These are phyloP conservation scores for Rhodotorula sp. DNA, from an alignment of 1,284 basidiomycete genomes.

Conservation along the genomic window DNA sequence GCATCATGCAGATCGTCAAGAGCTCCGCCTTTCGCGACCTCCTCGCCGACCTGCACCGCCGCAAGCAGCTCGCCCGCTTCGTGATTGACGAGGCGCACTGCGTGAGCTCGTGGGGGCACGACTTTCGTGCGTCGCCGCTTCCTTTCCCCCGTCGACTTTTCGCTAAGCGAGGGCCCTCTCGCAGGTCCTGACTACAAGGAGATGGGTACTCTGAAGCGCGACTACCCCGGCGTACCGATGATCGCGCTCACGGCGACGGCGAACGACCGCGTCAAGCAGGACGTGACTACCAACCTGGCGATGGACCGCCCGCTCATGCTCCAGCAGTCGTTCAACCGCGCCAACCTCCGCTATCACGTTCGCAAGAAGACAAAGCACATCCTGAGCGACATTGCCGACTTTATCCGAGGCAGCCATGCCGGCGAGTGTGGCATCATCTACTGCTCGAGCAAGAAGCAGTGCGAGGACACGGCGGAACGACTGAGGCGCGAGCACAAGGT, in stretches of 20 bases:
- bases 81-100: conserved; percentile 97
- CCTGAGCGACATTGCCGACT: conserved; percentile 68
- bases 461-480: conserved; percentile 74
- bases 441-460: conserved; percentile 68
- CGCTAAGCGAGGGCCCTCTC: neutral
- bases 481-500: conserved; percentile 64
- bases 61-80: conserved; percentile 74
- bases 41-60: conserved; percentile 62
- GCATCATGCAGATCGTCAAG: conserved; percentile 54
- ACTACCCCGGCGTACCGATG: conserved; percentile 79
- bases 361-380: conserved; percentile 63
- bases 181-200: conserved; percentile 53
- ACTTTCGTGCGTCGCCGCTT: conserved; percentile 63
- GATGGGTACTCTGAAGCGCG: conserved; percentile 67
- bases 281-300: conserved; percentile 74
- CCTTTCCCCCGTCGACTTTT: neutral
- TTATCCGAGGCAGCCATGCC: conserved; percentile 65
- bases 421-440: conserved; percentile 84
- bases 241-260: conserved; percentile 98
- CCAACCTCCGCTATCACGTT: conserved; percentile 80
- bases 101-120: conserved; percentile 78
- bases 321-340: conserved; percentile 86
- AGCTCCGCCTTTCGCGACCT: conserved; percentile 63
- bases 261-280: conserved; percentile 70
- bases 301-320: conserved; percentile 65